Evolutionary conservation across 495 filamentous ascomycete species (phyloP), one percentile per base, ranked within the genome.

Genomic region (Penicillium argentinense): DNA sequence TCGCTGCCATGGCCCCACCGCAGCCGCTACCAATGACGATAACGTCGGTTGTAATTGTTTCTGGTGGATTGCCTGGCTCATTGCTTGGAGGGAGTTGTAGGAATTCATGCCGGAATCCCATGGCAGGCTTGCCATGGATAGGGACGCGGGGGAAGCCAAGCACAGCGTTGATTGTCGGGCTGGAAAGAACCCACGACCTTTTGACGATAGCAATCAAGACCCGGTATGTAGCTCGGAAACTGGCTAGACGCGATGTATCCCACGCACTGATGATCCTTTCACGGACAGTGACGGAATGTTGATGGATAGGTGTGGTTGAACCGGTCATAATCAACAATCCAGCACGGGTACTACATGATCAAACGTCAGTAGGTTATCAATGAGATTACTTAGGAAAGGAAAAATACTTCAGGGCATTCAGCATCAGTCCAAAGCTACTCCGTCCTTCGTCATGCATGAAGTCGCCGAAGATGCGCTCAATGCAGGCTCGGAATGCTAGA

Each of bases 1-100:
- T 90, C 9, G 91, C 90, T 22, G 77, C 79, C 0, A 96, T 90
- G 1, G 75, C 87, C 12, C 87, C 90, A 39, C 91, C 91, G 55
- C 87, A 92, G 13, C 91, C 91, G 40, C 86, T 91, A 2, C 91
- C 91, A 4, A 96, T 76, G 47, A 96, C 81, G 12, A 95, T 82
- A 1, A 95, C 83, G 60, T 96, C 91, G 4, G 84, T 84, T 27
- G 91, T 82, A 41, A 96, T 59, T 1, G 71, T 77, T 43, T 79
- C 77, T 4, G n/a, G n/a, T n/a, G n/a, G n/a, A n/a, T n/a, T n/a
- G n/a, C n/a, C n/a, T n/a, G 71, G 68, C 8, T 62, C 59, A n/a
- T 73, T 60, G 6, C 67, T 66, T 0, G 75, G 57, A 3, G 75
- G 66, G 21, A 82, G 63, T 27, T 81, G 70, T n/a, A 81, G 34